Evolutionary conservation across 176 grass and related monocot species (phyloP).

Genomic region (Puccinellia tenuiflora): DNA sequence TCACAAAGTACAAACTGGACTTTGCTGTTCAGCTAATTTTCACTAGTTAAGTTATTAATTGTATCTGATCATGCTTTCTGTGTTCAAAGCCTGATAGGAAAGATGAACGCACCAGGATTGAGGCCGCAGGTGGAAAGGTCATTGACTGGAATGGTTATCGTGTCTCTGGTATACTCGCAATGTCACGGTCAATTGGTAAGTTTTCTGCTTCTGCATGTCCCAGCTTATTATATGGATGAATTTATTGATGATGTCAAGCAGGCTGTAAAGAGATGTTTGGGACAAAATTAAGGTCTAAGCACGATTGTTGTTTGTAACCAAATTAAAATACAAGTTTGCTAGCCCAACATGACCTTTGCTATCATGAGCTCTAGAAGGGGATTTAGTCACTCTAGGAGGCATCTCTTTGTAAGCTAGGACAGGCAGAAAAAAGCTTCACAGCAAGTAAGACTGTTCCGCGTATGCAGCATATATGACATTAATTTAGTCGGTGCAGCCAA

Average conservation of each 20-base stretch:
- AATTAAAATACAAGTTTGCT: not conserved
- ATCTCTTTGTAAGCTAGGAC: not conserved
- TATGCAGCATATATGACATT: not conserved
- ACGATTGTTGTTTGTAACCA: not conserved
- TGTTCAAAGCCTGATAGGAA: conserved; percentile 59
- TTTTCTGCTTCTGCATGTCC: not conserved
- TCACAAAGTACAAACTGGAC: conserved; percentile 48
- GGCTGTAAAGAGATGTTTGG: not conserved
- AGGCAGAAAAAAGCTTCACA: not conserved
- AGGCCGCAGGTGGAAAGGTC: conserved; percentile 62
- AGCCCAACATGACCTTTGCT: not conserved
- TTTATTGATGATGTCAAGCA: conserved; percentile 7
- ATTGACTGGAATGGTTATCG: conserved; percentile 70
- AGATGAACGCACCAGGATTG: conserved; percentile 64
- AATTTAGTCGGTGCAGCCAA: not conserved
- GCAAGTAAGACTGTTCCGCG: not conserved
- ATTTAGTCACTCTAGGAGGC: not conserved
- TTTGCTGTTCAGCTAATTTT: not conserved
- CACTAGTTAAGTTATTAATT: not conserved
- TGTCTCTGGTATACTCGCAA: conserved; percentile 66
- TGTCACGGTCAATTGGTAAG: conserved; percentile 79
- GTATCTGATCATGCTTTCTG: conserved; percentile 1
- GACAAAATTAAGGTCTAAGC: not conserved
- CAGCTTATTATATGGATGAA: not conserved
- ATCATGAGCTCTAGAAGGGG: not conserved